Base-by-base conservation (phyloP, 1,139 yeast genomes). In the Sugiyamaella castrensis region DNA sequence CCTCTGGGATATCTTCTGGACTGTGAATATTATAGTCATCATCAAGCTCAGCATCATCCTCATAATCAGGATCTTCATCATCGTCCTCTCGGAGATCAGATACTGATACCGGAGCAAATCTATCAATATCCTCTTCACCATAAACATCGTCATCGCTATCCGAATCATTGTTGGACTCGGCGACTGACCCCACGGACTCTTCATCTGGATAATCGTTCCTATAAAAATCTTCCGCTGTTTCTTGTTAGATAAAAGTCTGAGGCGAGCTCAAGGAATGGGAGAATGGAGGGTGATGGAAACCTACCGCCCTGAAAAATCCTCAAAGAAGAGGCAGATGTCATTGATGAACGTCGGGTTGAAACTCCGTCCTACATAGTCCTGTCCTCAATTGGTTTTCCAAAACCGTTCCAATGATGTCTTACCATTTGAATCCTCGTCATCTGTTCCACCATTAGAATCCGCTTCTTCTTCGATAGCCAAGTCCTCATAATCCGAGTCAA, bases 181-280 rank as follows among this genome's bases (percentile, higher is more conserved):
- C 53, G 11, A 44, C 54, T 16, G 52, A 52, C 4, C 87, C 96
- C 61, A 88, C 96, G 48, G 52, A 52, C 4, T 87, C 96, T 61
- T 88, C 96, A 48, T 88, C 95, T 0, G 98, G 98, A 62, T 92
- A 92, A 62, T 92, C 98, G 67, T 92, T 92, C 60, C 82, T 81
- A 65, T 92, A 92, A 61, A 82, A 91, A 53, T 87, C 89, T 67
- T 92, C 98, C 11, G 96, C 66, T 19, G 24, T 3, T 19, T 19
- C 24, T 19, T 19, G 24, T 19, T 19, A 19, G 24, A 19, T 19
- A 19, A 38, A 9, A 37, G n/a, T 28, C 19, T 36, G n/a, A 29
- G 10, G 30, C 24, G 12, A 15, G 28, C n/a, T n/a, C n/a, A n/a
- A n/a, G n/a, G n/a, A n/a, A n/a, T n/a, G n/a, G n/a, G n/a, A n/a